Evolutionary conservation across 495 filamentous ascomycete genomes (phyloP), one percentile per base, ranked within the genome.

Genomic region (Hypoxylon rickii): DNA sequence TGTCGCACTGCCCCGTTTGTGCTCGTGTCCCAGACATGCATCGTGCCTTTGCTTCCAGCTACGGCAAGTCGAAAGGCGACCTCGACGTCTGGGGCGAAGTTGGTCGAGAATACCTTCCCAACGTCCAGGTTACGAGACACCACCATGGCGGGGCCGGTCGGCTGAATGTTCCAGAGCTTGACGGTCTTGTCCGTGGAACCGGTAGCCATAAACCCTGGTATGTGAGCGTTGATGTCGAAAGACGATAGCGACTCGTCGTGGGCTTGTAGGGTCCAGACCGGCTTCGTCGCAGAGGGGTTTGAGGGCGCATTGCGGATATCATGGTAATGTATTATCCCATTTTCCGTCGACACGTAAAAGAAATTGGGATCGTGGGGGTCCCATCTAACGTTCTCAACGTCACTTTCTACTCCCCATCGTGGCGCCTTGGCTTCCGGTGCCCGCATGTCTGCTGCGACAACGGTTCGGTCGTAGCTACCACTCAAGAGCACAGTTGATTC

Each of bases 311-410:
- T 83, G 6, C 94, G 85, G 16, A 83, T 78, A 65, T 99, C 94
- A 68, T 90, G 89, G 66, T 87, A 88, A 73, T 97, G 92, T 33
- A 99, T 80, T 43, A 91, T 80, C 7, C 94, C 94, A 52, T 81
- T 88, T 63, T 99, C 94, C 0, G 95, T 99, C 11, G 91, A 89
- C 40, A 94, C 89, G 75, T 89, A 97, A 81, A 99, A 99, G 76
- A 78, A 90, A 74, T 96, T 92, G 3, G 84, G 73, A 65, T 97
- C 86, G 70, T 99, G 94, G 13, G 89, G 86, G 74, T 99, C 88
- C 92, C 95, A 99, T 60, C 82, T 80, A 3, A 97, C 85, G 29
- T 79, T 87, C 77, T 99, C 94, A 12, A 99, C 90, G 67, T 99
- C 94, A 64, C 89, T 88, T 66, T 97, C 92, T 7, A 97, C 92